Base-by-base conservation (phyloP, 2,329 filamentous ascomycete species). In the Fusarium robinianum region DNA sequence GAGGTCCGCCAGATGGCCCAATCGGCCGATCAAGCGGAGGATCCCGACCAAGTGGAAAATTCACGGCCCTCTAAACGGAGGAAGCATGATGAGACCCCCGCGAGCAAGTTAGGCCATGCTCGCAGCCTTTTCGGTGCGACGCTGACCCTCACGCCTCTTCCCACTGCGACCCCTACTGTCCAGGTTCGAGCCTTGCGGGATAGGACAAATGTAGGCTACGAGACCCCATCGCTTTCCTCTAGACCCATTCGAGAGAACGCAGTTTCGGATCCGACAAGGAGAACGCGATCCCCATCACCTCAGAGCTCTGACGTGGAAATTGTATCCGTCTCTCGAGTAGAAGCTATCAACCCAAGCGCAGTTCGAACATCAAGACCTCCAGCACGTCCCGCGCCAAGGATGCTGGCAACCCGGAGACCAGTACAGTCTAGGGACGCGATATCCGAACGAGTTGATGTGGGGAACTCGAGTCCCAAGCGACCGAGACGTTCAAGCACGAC, bases 101-200 rank as follows among this genome's bases (percentile, higher is more conserved):
- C 63, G 6, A 66, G 59, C 39, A 69, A 69, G 41, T 48, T 55
- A 10, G 62, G 61, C 0, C 63, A 66, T 51, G 68, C 68, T 5
- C 61, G 60, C 25, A 66, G 58, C 19, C 46, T 71, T 21, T 71
- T 71, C 41, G 68, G 68, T 2, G 61, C 66, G 4, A 58, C 55
- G 2, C 46, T 71, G 26, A 67, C 50, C 16, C 49, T 71, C 6
- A 65, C 65, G 2, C 49, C 60, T 6, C 44, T 51, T 9, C 43
- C 58, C 5, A 47, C 45, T 9, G 55, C 41, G 8, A 34, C 51
- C 4, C 44, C 51, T 6, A 12, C 46, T 11, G 40, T 31, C 14
- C 57, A 55, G 25, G 41, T 40, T 18, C 53, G 53, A 19, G 44
- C 47, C 3, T 19, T 60, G 11, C 55, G 46, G 14, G 57, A 64